A percentile compares a stretch with the other conserved stretches of the same genome.
Evolutionary conservation across 2,329 filamentous ascomycete genomes (phyloP).

Genomic region (Emmonsia crescens): DNA sequence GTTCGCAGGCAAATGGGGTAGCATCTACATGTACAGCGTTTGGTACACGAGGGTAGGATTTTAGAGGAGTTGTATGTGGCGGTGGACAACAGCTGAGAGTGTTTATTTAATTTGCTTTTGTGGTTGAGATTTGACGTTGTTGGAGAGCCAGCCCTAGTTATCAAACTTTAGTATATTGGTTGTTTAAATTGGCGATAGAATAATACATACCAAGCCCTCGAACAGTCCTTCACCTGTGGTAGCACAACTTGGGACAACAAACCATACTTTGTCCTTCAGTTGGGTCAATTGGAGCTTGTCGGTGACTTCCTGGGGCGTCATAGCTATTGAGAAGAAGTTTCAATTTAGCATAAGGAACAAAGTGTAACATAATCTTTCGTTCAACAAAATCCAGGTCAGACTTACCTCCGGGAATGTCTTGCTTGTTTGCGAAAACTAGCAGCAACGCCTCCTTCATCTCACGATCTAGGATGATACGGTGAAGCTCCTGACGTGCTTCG

Average conservation of each 20-base stretch:
- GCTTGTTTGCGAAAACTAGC: conserved; percentile 97
- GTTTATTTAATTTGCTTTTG: conserved; percentile 24
- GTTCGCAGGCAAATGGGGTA: background rate
- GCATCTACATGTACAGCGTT: background rate
- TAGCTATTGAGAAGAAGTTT: conserved; percentile 40
- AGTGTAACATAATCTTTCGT: background rate
- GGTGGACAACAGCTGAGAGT: background rate
- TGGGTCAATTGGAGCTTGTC: conserved; percentile 64
- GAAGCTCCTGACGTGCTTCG: conserved; percentile 84
- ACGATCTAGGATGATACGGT: conserved; percentile 94
- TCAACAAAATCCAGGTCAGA: conserved; percentile 10
- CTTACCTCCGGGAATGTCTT: conserved; percentile 75
- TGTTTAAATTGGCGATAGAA: background rate
- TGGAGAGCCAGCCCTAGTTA: conserved; percentile 60
- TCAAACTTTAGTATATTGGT: background rate
- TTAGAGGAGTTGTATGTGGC: conserved; percentile 5
- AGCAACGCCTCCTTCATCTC: conserved; percentile 95
- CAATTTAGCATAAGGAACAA: background rate
- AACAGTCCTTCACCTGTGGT: conserved; percentile 71
- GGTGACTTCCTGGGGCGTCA: conserved; percentile 71
- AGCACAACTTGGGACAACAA: conserved; percentile 71
- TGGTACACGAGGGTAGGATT: background rate
- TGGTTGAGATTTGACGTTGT: conserved; percentile 60
- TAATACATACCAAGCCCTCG: conserved; percentile 55
- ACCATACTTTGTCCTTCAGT: conserved; percentile 76